Evolutionary conservation across 257 asterid genomes (phyloP), one percentile per base, ranked within the genome.

Genomic region (Agastache rugosa): DNA sequence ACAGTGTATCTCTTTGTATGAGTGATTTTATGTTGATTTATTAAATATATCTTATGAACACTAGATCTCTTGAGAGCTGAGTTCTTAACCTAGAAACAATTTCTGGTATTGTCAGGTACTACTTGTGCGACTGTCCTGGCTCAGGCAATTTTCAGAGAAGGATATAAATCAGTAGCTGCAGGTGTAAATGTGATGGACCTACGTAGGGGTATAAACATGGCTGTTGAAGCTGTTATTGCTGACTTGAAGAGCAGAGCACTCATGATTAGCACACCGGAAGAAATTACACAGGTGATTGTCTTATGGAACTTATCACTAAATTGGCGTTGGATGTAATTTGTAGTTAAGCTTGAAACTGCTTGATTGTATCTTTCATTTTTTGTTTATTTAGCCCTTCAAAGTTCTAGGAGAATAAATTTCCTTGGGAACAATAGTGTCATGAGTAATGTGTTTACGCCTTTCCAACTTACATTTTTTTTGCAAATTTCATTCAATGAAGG

Each of bases 51-150:
- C 63, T 60, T 65, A 41, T 71, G 42, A 10, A 42, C 37, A 3
- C 5, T 1, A 44, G 7, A 66, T 66, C 4, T 76, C 16, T 35
- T 63, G 15, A 31, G 31, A 31, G 69, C 59, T 22, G 47, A 72
- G 53, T 20, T 81, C 44, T 72, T 54, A 25, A 60, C 42, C 47
- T 19, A 39, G 37, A 48, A 15, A 56, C 10, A 66, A 68, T 81
- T 64, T 81, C 71, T 71, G 75, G 54, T 69, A 55, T 74, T 81
- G 75, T 75, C 86, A 93, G 98, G 98, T 82, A 93, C 98, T 27
- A 93, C 98, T 68, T 93, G 98, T 83, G 98, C 98, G 22, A 91
- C 97, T 22, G 97, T 91, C 68, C 84, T 91, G 80, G 87, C 95
- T 73, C 98, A 93, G 81, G 93, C 97, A 72, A 91, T 93, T 81